Evolutionary conservation across 345 rosid species (phyloP), one percentile per base, ranked within the genome.

Genomic region (Anacardium occidentale): DNA sequence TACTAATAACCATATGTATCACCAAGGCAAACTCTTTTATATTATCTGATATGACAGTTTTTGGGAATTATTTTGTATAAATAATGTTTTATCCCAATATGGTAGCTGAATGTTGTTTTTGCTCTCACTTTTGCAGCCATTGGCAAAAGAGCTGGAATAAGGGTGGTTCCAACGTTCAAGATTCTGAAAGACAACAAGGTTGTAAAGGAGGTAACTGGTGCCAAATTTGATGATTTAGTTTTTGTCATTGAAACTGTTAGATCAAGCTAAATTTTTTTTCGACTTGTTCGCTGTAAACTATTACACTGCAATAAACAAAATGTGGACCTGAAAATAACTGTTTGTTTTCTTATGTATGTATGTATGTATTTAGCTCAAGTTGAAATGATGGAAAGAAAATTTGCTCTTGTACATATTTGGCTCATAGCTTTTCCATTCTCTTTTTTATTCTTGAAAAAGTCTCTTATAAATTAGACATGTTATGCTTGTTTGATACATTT

Each of bases 121-220:
- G 7, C 10, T 5, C 42, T 5, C 40, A 34, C 32, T 20, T 10
- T 65, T 0, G 83, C 86, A 94, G 98, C 78, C 92, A 62, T 72
- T 94, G 91, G 98, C 98, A 0, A 90, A 85, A 82, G 98, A 94
- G 91, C 90, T 18, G 97, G 97, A 34, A 84, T 91, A 69, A 88
- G 75, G 78, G 95, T 83, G 73, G 98, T 88, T 69, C 98, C 98
- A 11, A 94, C 97, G 0, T 94, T 94, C 77, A 94, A 94, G 86
- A 85, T 94, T 64, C 88, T 94, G 52, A 94, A 89, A 80, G 86
- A 83, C 58, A 83, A 62, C 63, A 85, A 88, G 77, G 60, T 91
- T 10, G 85, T 90, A 90, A n/a, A 89, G 70, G 98, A 94, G 83
- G 96, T 91, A 4, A 88, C 81, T 0, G 97, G 98, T 3, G 94